Evolutionary conservation across 768 basidiomycete genomes (phyloP), one percentile per base, ranked within the genome.

Genomic region (Lactarius akahatsu): DNA sequence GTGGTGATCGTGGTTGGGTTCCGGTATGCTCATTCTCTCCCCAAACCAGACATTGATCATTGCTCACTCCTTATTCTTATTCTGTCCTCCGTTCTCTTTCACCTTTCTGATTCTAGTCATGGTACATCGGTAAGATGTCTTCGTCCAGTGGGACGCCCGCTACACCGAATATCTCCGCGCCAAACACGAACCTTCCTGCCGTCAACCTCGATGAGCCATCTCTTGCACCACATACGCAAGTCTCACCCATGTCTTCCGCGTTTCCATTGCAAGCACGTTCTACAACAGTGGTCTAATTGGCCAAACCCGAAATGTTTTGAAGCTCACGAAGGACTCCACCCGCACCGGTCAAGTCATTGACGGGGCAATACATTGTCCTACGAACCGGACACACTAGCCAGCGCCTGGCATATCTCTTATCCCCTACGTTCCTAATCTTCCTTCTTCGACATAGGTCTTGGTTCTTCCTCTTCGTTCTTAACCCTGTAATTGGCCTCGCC

Each of bases 1-100:
- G 88, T 26, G 96, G 96, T 54, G 91, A 94, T 77, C 86, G 96
- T 69, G 96, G 96, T 43, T 98, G 96, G 96, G 94, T 97, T 28
- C 96, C 96, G 7, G 88, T 89, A 76, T 66, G 88, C 80, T 36
- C 63, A 61, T 32, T 45, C 67, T 50, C 54, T 45, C 4, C 62
- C 45, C n/a, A 67, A 63, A 20, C 40, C 20, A 40, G 1, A 30
- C 47, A 62, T 52, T 28, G n/a, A 38, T 36, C 16, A 30, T 57
- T 45, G 54, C 63, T 74, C 36, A 71, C 64, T 26, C 36, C 30
- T 26, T 26, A 34, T 30, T 23, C 32, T 20, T 26, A 34, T 30
- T 23, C 32, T 20, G 16, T 15, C 23, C 18, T 32, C 30, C 30
- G 23, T n/a, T 16, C 52, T 56, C 36, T 52, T n/a, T 60, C 23